Evolutionary conservation across 2,329 filamentous ascomycete genomes (phyloP).

Genomic region (Fusarium poae): DNA sequence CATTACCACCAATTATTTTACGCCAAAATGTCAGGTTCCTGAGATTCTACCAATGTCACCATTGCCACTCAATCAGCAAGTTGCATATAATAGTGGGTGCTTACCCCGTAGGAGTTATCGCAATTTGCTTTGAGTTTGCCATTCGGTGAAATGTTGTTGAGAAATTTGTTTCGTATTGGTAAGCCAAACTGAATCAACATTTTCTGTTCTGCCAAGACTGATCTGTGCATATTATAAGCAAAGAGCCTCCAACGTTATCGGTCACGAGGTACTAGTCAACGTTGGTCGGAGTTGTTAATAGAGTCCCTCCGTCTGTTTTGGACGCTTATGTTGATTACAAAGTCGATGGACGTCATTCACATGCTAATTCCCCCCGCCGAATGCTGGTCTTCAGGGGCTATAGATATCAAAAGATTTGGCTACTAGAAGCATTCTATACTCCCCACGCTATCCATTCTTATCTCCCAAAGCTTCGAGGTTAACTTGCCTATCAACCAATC

Average conservation of each 20-base stretch:
- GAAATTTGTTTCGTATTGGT: conserved; percentile 23
- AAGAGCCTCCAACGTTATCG: conserved; percentile 27
- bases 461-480: not conserved
- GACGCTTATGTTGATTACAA: not conserved
- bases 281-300: not conserved
- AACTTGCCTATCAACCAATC: too few species aligned
- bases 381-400: not conserved
- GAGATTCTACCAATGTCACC: not conserved
- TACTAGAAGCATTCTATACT: not conserved
- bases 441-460: not conserved
- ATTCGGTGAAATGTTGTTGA: conserved; percentile 12
- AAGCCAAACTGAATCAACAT: conserved; percentile 3
- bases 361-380: not conserved
- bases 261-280: not conserved
- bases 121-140: conserved; percentile 6
- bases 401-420: not conserved
- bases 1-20: conserved; percentile 1
- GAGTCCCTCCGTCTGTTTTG: not conserved
- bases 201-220: not conserved
- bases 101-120: conserved; percentile 13
- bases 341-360: not conserved
- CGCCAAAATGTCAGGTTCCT: conserved; percentile 18
- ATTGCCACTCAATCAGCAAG: conserved; percentile 5
- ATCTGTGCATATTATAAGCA: conserved; percentile 20
- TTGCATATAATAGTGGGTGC: conserved; percentile 12